Percentiles rank a stretch among this genome's conserved stretches.
Evolutionary conservation across 1,284 basidiomycete species (phyloP).

Genomic region (Cystobasidium sp.): DNA sequence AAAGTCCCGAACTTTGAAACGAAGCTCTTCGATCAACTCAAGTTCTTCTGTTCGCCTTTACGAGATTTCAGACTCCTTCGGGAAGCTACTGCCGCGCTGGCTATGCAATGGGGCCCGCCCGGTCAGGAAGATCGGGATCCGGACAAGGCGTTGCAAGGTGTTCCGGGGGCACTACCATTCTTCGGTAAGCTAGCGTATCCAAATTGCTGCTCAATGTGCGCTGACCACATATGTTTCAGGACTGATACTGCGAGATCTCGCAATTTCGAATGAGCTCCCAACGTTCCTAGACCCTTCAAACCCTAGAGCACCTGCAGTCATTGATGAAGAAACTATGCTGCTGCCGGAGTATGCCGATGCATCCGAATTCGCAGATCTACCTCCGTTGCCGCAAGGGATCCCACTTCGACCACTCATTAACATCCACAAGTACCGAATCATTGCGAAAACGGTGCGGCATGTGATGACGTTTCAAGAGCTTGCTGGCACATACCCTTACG

Average conservation of each 20-base stretch:
- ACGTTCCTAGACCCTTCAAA: slow-evolving; percentile 81
- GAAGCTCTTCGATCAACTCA: slow-evolving; percentile 76
- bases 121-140: slow-evolving; percentile 63
- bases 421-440: slow-evolving; percentile 80
- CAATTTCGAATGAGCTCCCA: slow-evolving; percentile 69
- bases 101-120: slow-evolving; percentile 62
- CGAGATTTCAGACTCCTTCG: slow-evolving; percentile 79
- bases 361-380: slow-evolving; percentile 71
- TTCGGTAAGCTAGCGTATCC: slow-evolving; percentile 63
- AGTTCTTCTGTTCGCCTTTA: slow-evolving; percentile 68
- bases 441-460: slow-evolving; percentile 74
- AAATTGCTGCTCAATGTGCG: background rate
- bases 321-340: slow-evolving; percentile 67
- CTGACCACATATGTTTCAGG: slow-evolving; percentile 56
- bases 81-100: slow-evolving; percentile 67
- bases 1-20: slow-evolving; percentile 73
- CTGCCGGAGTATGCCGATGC: slow-evolving; percentile 72
- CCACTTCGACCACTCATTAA: slow-evolving; percentile 83
- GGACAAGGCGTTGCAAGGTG: slow-evolving; percentile 58
- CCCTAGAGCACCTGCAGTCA: slow-evolving; percentile 68
- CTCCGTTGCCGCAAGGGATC: slow-evolving; percentile 66
- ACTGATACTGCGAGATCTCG: slow-evolving; percentile 74
- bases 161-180: slow-evolving; percentile 70
- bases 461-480: slow-evolving; percentile 79
- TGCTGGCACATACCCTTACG: slow-evolving; percentile 68